Percentiles rank a stretch among this genome's conserved stretches.
Conservation (phyloP, 139 green algal species). For the Bryopsis sp. region DNA sequence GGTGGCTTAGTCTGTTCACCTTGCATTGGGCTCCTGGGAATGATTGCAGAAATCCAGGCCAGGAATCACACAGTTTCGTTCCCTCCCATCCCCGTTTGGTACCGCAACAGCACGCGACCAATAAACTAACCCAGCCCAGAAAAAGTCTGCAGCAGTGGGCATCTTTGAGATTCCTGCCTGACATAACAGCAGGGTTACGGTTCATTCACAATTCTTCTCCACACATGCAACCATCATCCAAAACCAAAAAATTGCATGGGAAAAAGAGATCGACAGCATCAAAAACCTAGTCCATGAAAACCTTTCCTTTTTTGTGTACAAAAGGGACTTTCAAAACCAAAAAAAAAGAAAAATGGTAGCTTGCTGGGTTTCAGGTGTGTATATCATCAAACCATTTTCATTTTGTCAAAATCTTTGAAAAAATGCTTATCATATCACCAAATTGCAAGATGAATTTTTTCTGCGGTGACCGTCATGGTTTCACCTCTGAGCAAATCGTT, state of each 20-base stretch:
- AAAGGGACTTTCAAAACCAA: neutral
- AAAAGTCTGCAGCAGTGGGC: conserved; percentile 49
- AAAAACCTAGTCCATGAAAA: neutral
- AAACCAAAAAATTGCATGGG: neutral
- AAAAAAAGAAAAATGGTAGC: too few relatives aligned
- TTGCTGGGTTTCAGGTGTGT: too few relatives aligned
- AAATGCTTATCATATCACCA: neutral
- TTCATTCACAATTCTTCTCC: conserved; percentile 13
- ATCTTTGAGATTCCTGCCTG: conserved; percentile 16
- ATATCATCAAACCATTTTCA: too few relatives aligned
- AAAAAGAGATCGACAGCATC: neutral
- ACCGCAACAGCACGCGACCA: conserved; percentile 20
- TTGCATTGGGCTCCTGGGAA: conserved; percentile 25
- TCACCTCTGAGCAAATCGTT: neutral
- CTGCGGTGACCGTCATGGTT: neutral
- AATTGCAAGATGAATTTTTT: neutral
- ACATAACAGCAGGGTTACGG: conserved; percentile 19
- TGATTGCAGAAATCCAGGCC: conserved; percentile 87
- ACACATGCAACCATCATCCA: neutral
- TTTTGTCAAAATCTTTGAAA: neutral
- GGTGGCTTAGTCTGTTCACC: conserved; percentile 38
- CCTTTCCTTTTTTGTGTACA: neutral
- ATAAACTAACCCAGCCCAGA: conserved; percentile 55
- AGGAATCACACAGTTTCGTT: conserved; percentile 46
- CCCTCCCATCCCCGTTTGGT: neutral